A percentile compares a stretch with the other conserved stretches of the same genome.
Evolutionary conservation across 2,329 filamentous ascomycete genomes (phyloP).

Genomic region (Fusarium heterosporum): DNA sequence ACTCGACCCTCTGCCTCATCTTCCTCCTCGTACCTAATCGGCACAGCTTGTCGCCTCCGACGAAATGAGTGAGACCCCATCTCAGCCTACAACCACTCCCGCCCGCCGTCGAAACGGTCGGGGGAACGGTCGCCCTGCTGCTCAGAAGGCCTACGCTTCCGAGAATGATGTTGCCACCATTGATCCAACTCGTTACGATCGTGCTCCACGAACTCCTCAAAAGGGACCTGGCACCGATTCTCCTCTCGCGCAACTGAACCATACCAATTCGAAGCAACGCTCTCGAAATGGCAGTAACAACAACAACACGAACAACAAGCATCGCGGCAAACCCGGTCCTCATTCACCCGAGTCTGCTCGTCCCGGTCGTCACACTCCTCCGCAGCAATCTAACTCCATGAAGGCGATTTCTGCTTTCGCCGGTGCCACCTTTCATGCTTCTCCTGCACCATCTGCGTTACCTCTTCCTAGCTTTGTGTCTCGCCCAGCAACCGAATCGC

Average conservation of each 20-base stretch:
- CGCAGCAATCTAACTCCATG: slow-evolving; percentile 55
- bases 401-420: slow-evolving; percentile 77
- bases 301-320: slow-evolving; percentile 44
- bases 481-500: slow-evolving; percentile 78
- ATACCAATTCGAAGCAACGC: slow-evolving; percentile 48
- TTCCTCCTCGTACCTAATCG: slow-evolving; percentile 5
- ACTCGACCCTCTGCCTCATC: slow-evolving; percentile 7
- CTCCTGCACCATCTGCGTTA: slow-evolving; percentile 88
- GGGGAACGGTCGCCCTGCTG: slow-evolving; percentile 55
- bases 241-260: slow-evolving; percentile 47
- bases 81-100: slow-evolving; percentile 52
- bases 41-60: slow-evolving; percentile 18
- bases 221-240: slow-evolving; percentile 55
- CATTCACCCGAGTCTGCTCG: slow-evolving; percentile 58
- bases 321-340: slow-evolving; percentile 49
- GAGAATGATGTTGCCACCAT: slow-evolving; percentile 62
- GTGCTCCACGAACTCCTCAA: slow-evolving; percentile 60
- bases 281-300: slow-evolving; percentile 39
- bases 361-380: slow-evolving; percentile 57
- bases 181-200: slow-evolving; percentile 50
- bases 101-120: slow-evolving; percentile 55
- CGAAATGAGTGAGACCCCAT: slow-evolving; percentile 51
- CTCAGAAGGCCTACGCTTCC: slow-evolving; percentile 68
- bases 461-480: slow-evolving; percentile 90
- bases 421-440: slow-evolving; percentile 93